A percentile compares a stretch with the other conserved stretches of the same genome.
Conservation (phyloP, 179 eudicot genomes). For the Beta macrorhiza region DNA sequence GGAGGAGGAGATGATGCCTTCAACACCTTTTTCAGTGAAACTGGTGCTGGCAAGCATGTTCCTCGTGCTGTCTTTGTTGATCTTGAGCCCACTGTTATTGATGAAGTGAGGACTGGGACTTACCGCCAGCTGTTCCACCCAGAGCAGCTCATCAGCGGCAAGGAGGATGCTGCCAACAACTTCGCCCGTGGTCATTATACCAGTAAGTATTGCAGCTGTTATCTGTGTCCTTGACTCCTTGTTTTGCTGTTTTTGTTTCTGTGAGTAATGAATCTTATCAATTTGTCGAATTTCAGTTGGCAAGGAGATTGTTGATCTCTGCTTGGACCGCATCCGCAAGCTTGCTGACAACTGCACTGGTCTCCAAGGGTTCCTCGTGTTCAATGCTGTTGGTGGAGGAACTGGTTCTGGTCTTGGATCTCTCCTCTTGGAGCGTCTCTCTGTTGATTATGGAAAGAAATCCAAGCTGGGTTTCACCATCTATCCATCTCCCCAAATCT, state of each 20-base stretch:
- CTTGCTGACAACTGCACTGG: conserved; percentile 51
- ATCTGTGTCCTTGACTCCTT: not conserved
- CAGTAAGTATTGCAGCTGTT: conserved; percentile 23
- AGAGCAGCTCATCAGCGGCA: conserved; percentile 44
- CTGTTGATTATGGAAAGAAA: conserved; percentile 46
- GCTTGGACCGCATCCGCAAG: conserved; percentile 49
- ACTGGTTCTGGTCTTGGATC: conserved; percentile 51
- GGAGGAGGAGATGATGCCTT: conserved; percentile 54
- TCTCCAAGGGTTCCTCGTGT: conserved; percentile 45
- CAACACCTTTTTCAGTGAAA: conserved; percentile 50
- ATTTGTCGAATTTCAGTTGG: conserved; percentile 29
- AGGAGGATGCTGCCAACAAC: conserved; percentile 55
- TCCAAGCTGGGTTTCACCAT: conserved; percentile 49
- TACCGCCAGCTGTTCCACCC: conserved; percentile 48
- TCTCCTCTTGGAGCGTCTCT: conserved; percentile 44
- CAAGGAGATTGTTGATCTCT: conserved; percentile 48
- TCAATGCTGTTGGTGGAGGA: conserved; percentile 50
- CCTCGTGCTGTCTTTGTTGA: conserved; percentile 50
- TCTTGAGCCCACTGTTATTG: conserved; percentile 52
- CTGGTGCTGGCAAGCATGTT: conserved; percentile 47
- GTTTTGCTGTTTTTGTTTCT: not conserved
- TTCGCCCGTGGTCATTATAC: conserved; percentile 53
- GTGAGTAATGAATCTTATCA: not conserved
- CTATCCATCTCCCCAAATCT: conserved; percentile 48
- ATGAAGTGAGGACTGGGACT: conserved; percentile 44